Percentiles rank a stretch among this genome's conserved stretches.
Conservation (phyloP, 169 alveolate species). For the Plasmodium sp. region DNA sequence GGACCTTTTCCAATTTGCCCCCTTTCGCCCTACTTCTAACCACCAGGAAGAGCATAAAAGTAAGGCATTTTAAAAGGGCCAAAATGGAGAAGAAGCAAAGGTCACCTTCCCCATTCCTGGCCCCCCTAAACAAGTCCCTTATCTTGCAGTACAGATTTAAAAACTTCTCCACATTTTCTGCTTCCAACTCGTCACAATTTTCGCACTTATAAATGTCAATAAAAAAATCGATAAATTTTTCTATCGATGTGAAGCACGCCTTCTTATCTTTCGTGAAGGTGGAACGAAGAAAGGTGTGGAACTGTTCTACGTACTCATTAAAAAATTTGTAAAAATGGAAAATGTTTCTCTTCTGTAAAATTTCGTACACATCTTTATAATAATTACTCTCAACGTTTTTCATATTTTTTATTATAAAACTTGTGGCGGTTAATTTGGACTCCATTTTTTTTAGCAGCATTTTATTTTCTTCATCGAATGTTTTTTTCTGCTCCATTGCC, state of each 20-base stretch:
- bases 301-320: constrained; percentile 59
- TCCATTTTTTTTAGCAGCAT: constrained; percentile 21
- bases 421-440: constrained; percentile 29
- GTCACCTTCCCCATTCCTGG: not conserved
- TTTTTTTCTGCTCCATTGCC: not conserved
- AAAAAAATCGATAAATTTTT: constrained; percentile 25
- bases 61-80: constrained; percentile 35
- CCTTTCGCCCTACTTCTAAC: not conserved
- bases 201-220: constrained; percentile 37
- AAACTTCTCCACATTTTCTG: constrained; percentile 17
- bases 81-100: constrained; percentile 14
- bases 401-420: constrained; percentile 42
- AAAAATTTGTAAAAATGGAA: constrained; percentile 71
- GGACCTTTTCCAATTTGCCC: not conserved
- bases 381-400: constrained; percentile 42
- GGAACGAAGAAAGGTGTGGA: constrained; percentile 20
- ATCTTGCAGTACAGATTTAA: constrained; percentile 6
- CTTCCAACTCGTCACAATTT: constrained; percentile 42
- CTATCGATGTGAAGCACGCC: constrained; percentile 26
- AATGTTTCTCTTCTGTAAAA: constrained; percentile 23
- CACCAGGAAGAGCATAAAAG: constrained; percentile 21
- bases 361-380: constrained; percentile 58
- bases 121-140: constrained; percentile 6
- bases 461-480: constrained; percentile 51
- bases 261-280: constrained; percentile 40